These are phyloP conservation scores for Dissophora globulifera DNA, from an alignment of 192 early-diverging fungal species.

Conservation along the genomic window DNA sequence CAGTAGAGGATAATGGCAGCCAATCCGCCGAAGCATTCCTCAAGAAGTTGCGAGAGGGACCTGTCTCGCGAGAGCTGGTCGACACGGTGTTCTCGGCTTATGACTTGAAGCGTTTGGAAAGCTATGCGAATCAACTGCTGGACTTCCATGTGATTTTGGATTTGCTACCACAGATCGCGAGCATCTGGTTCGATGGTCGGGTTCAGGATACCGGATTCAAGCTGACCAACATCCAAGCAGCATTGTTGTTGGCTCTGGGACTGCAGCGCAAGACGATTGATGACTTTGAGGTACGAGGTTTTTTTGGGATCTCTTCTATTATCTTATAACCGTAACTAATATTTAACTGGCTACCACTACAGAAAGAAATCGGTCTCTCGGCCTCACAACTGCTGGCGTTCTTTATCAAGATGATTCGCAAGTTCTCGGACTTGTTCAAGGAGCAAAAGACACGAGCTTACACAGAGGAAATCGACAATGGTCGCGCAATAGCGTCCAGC, in stretches of 20 bases:
- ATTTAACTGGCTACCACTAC: too few species aligned
- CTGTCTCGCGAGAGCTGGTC: constrained; percentile 40
- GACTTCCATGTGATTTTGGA: constrained; percentile 99
- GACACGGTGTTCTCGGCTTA: constrained; percentile 73
- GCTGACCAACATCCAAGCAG: constrained; percentile 87
- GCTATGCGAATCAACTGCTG: constrained; percentile 94
- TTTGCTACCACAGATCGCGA: constrained; percentile 83
- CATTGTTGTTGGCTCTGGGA: constrained; percentile 88
- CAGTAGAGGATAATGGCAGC: constrained; percentile 11
- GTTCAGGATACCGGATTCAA: constrained; percentile 65
- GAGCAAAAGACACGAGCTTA: constrained; percentile 65
- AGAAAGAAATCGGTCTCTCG: constrained; percentile 87
- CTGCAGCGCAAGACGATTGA: constrained; percentile 94
- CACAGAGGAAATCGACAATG: constrained; percentile 52
- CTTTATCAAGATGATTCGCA: constrained; percentile 94
- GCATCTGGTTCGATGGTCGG: constrained; percentile 79
- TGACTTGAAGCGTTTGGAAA: constrained; percentile 95
- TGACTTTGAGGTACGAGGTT: constrained; percentile 74
- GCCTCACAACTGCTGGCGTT: constrained; percentile 89
- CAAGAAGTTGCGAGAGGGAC: constrained; percentile 42
- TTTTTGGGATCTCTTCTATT: too few species aligned
- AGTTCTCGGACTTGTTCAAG: constrained; percentile 77
- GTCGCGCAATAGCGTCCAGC: constrained; percentile 52
- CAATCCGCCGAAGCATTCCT: constrained; percentile 12
- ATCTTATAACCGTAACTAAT: too few species aligned